Conservation (phyloP, 805 yeast genomes). For the Vanderwaltozyma yarrowii region DNA sequence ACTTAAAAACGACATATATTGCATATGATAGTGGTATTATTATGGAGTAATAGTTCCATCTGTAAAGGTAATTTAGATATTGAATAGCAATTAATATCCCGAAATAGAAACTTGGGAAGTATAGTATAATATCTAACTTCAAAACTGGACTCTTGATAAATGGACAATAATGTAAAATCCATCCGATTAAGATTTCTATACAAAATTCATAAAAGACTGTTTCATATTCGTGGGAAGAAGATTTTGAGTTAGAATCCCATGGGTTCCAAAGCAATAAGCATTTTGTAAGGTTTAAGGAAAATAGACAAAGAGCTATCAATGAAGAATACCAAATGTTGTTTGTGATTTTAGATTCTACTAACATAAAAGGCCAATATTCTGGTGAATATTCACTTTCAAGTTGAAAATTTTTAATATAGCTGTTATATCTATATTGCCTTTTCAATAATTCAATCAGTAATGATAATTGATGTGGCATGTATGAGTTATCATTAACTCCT, state of each 20-base stretch:
- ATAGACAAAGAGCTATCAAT: slow-evolving; percentile 5
- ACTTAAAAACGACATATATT: too few species aligned
- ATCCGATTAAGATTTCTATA: slow-evolving; percentile 17
- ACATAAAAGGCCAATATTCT: slow-evolving; percentile 15
- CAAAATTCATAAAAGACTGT: slow-evolving; percentile 10
- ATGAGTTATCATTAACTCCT: background rate
- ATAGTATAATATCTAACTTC: slow-evolving; percentile 11
- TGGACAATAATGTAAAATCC: slow-evolving; percentile 22
- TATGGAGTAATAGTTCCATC: background rate
- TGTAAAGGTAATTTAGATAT: background rate
- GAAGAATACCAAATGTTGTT: slow-evolving; percentile 14
- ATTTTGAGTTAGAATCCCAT: slow-evolving; percentile 3
- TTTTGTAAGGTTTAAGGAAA: slow-evolving; percentile 1
- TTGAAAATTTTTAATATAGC: slow-evolving; percentile 10
- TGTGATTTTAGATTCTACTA: slow-evolving; percentile 2
- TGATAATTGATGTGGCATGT: background rate
- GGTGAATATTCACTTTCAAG: slow-evolving; percentile 1
- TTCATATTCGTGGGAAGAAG: too few species aligned
- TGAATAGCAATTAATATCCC: slow-evolving; percentile 7
- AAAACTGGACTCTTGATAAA: slow-evolving; percentile 13
- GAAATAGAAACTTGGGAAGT: slow-evolving; percentile 17
- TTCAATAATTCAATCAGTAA: slow-evolving; percentile 2
- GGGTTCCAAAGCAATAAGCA: slow-evolving; percentile 12
- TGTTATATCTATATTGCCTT: slow-evolving; percentile 15
- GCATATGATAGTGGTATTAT: background rate